Conservation (phyloP, 805 yeast genomes). For the Cyberlindnera meyerae region DNA sequence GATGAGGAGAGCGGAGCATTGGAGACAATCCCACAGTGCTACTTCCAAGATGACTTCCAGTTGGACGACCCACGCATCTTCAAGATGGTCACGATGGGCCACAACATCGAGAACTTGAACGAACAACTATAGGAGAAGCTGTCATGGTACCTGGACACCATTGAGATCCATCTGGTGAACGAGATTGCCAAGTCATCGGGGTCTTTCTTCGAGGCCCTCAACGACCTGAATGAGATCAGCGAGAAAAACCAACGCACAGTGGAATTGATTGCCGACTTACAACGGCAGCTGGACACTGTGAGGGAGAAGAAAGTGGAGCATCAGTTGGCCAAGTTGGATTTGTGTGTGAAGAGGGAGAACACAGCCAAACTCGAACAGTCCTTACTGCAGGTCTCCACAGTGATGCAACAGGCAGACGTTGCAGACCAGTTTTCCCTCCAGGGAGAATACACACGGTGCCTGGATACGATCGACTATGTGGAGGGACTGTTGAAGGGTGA, state of each 20-base stretch:
- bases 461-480: slow-evolving; percentile 52
- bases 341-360: slow-evolving; percentile 50
- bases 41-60: slow-evolving; percentile 61
- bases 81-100: slow-evolving; percentile 62
- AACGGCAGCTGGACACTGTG: slow-evolving; percentile 38
- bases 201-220: slow-evolving; percentile 79
- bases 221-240: slow-evolving; percentile 65
- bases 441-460: slow-evolving; percentile 47
- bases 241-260: slow-evolving; percentile 49
- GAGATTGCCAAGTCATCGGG: slow-evolving; percentile 84
- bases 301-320: slow-evolving; percentile 45
- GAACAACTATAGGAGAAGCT: slow-evolving; percentile 70
- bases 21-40: slow-evolving; percentile 61
- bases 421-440: slow-evolving; percentile 42
- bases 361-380: slow-evolving; percentile 60
- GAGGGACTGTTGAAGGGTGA: slow-evolving; percentile 59
- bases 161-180: slow-evolving; percentile 72
- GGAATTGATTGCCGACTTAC: slow-evolving; percentile 41
- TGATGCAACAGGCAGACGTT: slow-evolving; percentile 40
- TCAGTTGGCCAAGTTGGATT: slow-evolving; percentile 46
- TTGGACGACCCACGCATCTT: slow-evolving; percentile 87
- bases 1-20: slow-evolving; percentile 26
- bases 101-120: slow-evolving; percentile 44
- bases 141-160: slow-evolving; percentile 77
- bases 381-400: slow-evolving; percentile 43